Base-by-base conservation (phyloP, 1,284 basidiomycete genomes). In the Coniferiporia weirii region DNA sequence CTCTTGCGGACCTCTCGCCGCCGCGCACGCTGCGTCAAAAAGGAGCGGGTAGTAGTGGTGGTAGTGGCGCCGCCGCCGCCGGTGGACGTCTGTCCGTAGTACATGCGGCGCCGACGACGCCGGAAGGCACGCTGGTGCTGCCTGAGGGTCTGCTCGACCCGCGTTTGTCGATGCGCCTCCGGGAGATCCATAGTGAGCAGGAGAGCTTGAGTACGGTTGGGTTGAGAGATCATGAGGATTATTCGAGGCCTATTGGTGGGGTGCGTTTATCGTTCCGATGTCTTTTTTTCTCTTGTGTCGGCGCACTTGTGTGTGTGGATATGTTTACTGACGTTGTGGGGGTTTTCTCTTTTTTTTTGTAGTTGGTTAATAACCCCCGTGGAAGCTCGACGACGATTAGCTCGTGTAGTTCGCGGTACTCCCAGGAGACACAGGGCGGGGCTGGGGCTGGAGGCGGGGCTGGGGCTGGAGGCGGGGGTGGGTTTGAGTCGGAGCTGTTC, bases 201-300 rank as follows among this genome's bases (percentile, higher is more conserved):
- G 53, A 57, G 55, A 76, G 76, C 47, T 65, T 68, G 13, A 67
- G 71, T 19, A 67, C 69, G 46, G 59, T 71, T 38, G 78, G 76
- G 61, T 66, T 77, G 60, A 64, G 70, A 57, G 76, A 78, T 61
- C 75, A 78, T 54, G 70, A 75, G 62, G 76, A 77, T 54, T 77
- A 77, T 57, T 76, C 76, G 8, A 67, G 76, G 52, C 76, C 76
- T 1, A 77, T 77, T 22, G 72, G 70, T 38, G 76, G 72, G 45
- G 76, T 77, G 15, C 68, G 76, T 68, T 35, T 44, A 43, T 56
- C 8, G 13, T 17, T 45, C 43, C 27, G 45, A 19, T 15, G 15
- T 15, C 44, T 44, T 51, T 40, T 8, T 6, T 15, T 43, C 17
- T 32, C 12, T 20, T 34, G 22, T 45, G 40, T n/a, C 38, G 38